Evolutionary conservation across 2,329 filamentous ascomycete species (phyloP), one percentile per base, ranked within the genome.

Genomic region (Alternaria solani): DNA sequence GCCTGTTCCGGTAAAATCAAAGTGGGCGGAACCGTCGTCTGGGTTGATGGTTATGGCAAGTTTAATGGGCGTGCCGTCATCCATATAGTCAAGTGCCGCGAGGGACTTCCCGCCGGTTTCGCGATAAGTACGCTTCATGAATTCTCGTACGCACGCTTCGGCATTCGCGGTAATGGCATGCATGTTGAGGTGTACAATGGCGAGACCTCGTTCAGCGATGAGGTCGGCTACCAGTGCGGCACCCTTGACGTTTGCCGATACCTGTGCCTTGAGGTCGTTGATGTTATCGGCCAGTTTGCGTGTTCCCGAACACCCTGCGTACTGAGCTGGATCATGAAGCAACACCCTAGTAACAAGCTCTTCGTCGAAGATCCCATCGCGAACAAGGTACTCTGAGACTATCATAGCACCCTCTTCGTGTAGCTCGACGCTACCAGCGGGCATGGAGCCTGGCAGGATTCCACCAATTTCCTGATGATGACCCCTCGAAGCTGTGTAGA

Each of bases 321-420:
- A 72, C 28, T 65, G 61, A 16, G 62, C 65, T 2, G 76, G 73
- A 7, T 73, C 70, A 20, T 70, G 55, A 16, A 47, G 44, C 12
- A 47, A 1, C 1, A 47, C 44, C 18, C n/a, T 47, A 3, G 26
- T 47, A 7, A 47, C 44, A 8, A 47, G 44, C 28, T 47, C 44
- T 20, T 47, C 44, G 6, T 47, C 26, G n/a, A 47, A 8, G 0
- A 67, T 42, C 0, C 76, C 79, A 9, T 74, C 62, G 5, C 65
- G 59, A 3, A 80, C 73, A 1, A 80, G 62, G 9, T 61, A 80
- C 57, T 81, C 78, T 1, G 80, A 79, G 51, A 81, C 77, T 9
- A 84, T 81, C 0, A 79, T 78, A 0, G 81, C 81, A 7, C 82
- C 82, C 64, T 84, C 82, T 62, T 84, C 79, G 75, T 78, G 82